Conservation (phyloP, 805 yeast genomes). For the Monosporozyma servazzii region DNA sequence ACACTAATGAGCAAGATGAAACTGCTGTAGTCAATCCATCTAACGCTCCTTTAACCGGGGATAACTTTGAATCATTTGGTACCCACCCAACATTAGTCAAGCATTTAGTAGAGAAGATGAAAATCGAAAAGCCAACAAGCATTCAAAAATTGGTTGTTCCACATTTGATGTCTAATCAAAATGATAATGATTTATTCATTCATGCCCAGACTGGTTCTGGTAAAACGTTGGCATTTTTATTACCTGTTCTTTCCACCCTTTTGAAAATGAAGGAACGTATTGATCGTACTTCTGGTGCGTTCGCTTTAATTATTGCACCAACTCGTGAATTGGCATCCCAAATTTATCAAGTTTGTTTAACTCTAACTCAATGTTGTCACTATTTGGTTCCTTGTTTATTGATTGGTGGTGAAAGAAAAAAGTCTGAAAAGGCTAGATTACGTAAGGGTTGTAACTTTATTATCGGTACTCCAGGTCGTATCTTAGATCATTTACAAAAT, state of each 20-base stretch:
- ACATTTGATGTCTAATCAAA: conserved; percentile 33
- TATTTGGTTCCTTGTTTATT: conserved; percentile 91
- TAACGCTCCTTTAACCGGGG: conserved; percentile 70
- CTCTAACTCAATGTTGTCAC: conserved; percentile 66
- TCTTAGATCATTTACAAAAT: conserved; percentile 89
- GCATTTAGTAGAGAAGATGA: conserved; percentile 49
- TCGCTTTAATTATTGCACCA: conserved; percentile 84
- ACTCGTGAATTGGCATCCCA: conserved; percentile 93
- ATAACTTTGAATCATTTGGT: conserved; percentile 65
- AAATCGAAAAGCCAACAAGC: conserved; percentile 63
- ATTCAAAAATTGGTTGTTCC: conserved; percentile 83
- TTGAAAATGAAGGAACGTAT: conserved; percentile 41
- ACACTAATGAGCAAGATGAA: conserved; percentile 33
- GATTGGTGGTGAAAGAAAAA: conserved; percentile 97
- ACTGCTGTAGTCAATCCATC: conserved; percentile 43
- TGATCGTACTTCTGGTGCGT: conserved; percentile 66
- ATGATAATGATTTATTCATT: conserved; percentile 64
- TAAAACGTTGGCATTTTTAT: conserved; percentile 77
- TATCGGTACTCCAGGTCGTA: conserved; percentile 96
- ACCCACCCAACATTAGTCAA: conserved; percentile 43
- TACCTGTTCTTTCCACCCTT: conserved; percentile 73
- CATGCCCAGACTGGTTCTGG: conserved; percentile 99
- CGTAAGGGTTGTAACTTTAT: conserved; percentile 92
- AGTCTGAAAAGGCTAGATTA: conserved; percentile 89
- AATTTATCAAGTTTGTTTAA: conserved; percentile 71